phyloP scores from a whole-genome alignment of 371 early-diverging fungal genomes.

The Coemansia sp. region DNA sequence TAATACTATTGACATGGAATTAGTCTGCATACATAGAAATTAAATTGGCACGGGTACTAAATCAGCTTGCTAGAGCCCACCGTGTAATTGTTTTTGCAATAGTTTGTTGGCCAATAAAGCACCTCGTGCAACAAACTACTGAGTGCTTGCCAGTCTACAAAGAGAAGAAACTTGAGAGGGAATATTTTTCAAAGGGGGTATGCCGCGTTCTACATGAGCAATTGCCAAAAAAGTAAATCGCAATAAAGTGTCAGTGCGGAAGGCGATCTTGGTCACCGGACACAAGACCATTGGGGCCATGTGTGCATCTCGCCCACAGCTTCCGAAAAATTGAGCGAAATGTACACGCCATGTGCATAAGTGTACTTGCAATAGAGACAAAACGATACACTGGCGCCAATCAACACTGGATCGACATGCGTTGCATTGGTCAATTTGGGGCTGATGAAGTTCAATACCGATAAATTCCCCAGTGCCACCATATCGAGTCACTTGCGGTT shows the following conservation, averaged over 20 bases:
- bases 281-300: neutral
- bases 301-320: neutral
- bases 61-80: too few species aligned
- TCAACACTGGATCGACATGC: neutral
- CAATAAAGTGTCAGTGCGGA: neutral
- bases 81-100: too few species aligned
- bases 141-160: too few species aligned
- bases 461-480: neutral
- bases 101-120: too few species aligned
- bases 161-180: too few species aligned
- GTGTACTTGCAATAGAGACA: neutral
- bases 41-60: too few species aligned
- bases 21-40: too few species aligned
- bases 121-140: too few species aligned
- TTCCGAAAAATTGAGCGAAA: slow-evolving; percentile 1
- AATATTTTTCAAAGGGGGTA: too few species aligned
- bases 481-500: neutral
- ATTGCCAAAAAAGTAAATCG: neutral
- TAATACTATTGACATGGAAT: neutral
- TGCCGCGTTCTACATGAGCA: too few species aligned
- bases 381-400: neutral
- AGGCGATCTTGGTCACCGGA: neutral
- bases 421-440: neutral
- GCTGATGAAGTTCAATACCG: neutral
- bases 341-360: neutral